Evolutionary conservation across 805 yeast species (phyloP).

Genomic region (Candida silvatica): DNA sequence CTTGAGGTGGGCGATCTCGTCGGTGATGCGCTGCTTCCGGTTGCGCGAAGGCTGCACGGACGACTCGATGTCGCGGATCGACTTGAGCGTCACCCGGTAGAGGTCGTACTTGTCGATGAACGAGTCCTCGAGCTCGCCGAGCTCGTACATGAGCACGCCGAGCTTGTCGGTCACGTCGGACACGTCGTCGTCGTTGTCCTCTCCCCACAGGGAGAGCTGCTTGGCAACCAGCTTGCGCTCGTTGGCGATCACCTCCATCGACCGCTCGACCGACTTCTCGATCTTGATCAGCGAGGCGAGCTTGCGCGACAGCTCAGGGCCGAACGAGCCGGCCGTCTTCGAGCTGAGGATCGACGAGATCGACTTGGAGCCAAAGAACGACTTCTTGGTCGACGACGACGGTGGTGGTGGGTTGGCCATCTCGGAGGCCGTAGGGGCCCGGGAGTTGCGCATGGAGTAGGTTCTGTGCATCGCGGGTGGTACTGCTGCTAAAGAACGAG

Average conservation of each 20-base stretch:
- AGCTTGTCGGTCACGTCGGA: constrained; percentile 95
- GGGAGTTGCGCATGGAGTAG: constrained; percentile 86
- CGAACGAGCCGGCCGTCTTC: constrained; percentile 82
- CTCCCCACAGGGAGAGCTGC: constrained; percentile 97
- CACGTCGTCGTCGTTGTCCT: constrained; percentile 94
- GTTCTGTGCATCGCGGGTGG: constrained; percentile 81
- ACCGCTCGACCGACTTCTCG: constrained; percentile 93
- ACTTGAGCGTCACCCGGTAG: constrained; percentile 91
- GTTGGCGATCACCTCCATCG: constrained; percentile 84
- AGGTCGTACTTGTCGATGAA: constrained; percentile 97
- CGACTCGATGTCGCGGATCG: constrained; percentile 93
- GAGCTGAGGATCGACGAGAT: constrained; percentile 67
- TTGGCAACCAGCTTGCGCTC: constrained; percentile 96
- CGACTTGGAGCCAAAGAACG: constrained; percentile 69
- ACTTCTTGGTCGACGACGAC: constrained; percentile 71
- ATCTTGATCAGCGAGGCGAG: constrained; percentile 87
- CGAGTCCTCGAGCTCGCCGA: constrained; percentile 97
- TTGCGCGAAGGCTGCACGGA: constrained; percentile 98
- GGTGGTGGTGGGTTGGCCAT: constrained; percentile 95
- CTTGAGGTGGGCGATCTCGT: constrained; percentile 94
- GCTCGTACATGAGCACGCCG: constrained; percentile 91
- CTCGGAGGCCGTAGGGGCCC: constrained; percentile 98
- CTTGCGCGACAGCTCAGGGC: constrained; percentile 92
- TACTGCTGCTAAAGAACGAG: too few relatives aligned
- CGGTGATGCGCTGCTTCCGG: constrained; percentile 95